phyloP scores from a whole-genome alignment of 495 filamentous ascomycete genomes.

The Aspergillus mulundensis region DNA sequence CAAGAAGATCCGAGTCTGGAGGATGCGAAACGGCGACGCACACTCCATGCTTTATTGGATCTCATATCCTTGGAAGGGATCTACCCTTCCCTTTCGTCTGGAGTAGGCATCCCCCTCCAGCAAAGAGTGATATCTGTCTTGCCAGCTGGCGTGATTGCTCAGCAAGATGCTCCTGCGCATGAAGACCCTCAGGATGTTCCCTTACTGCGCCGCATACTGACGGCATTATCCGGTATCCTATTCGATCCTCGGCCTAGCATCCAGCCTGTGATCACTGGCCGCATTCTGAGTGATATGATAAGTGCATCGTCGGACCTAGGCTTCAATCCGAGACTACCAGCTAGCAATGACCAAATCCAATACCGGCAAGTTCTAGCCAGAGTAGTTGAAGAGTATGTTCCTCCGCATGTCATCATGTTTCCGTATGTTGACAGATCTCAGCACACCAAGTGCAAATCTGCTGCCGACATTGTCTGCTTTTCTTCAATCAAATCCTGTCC shows the following conservation, averaged over 20 bases:
- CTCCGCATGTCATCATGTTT: not conserved
- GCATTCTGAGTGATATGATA: constrained; percentile 44
- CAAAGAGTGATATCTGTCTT: constrained; percentile 50
- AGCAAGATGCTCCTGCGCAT: constrained; percentile 20
- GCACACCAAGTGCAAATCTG: constrained; percentile 39
- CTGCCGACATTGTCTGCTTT: constrained; percentile 45
- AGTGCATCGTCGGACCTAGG: constrained; percentile 39
- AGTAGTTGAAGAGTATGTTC: constrained; percentile 44
- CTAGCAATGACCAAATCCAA: constrained; percentile 11
- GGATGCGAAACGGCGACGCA: constrained; percentile 43
- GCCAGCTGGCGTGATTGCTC: constrained; percentile 43
- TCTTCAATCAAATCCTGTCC: constrained; percentile 40
- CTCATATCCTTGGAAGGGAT: constrained; percentile 53
- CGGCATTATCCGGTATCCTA: constrained; percentile 26
- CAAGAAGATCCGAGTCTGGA: constrained; percentile 31
- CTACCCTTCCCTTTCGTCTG: constrained; percentile 50
- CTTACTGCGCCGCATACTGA: constrained; percentile 31
- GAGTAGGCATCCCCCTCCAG: constrained; percentile 53
- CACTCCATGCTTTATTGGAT: constrained; percentile 49
- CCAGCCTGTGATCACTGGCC: constrained; percentile 38
- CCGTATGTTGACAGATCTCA: constrained; percentile 22
- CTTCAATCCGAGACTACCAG: constrained; percentile 33
- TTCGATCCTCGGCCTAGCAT: constrained; percentile 34
- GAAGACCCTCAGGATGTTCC: constrained; percentile 26
- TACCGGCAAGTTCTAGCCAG: constrained; percentile 30